A percentile compares a stretch with the other conserved stretches of the same genome.
Conservation (phyloP, 2,329 filamentous ascomycete species). For the Nigrospora oryzae region DNA sequence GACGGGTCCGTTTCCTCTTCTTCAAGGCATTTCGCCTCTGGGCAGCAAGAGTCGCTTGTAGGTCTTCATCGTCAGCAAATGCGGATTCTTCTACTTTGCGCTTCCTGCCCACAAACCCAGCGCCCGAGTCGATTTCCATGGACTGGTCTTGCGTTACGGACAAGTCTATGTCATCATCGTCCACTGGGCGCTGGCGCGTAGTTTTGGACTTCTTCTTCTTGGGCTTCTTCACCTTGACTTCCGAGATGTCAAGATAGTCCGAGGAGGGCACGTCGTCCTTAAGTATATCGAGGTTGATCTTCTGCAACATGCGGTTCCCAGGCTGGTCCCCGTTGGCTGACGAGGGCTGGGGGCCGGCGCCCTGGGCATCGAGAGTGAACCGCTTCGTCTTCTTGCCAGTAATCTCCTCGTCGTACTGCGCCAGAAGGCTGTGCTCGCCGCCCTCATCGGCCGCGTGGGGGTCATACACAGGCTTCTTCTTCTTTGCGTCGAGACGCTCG, state of each 20-base stretch:
- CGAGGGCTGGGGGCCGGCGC: constrained; percentile 52
- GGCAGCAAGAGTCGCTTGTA: constrained; percentile 77
- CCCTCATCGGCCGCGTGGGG: constrained; percentile 65
- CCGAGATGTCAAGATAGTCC: constrained; percentile 80
- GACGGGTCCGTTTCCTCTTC: constrained; percentile 79
- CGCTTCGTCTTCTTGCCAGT: constrained; percentile 79
- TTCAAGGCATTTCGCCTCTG: constrained; percentile 80
- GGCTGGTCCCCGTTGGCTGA: constrained; percentile 37
- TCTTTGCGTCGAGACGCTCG: constrained; percentile 78
- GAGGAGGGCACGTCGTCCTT: constrained; percentile 60
- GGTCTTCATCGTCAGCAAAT: constrained; percentile 84
- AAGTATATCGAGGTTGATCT: constrained; percentile 62
- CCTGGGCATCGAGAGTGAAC: constrained; percentile 78
- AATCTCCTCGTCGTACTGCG: constrained; percentile 95
- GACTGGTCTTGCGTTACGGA: constrained; percentile 29
- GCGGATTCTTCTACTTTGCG: constrained; percentile 55
- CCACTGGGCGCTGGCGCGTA: constrained; percentile 60
- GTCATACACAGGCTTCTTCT: constrained; percentile 83
- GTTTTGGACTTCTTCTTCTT: constrained; percentile 84
- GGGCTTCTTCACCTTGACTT: constrained; percentile 88
- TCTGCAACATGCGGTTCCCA: constrained; percentile 57
- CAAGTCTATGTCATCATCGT: constrained; percentile 49
- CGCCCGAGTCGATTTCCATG: constrained; percentile 72
- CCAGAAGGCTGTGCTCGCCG: constrained; percentile 60
- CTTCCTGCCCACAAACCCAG: constrained; percentile 43